Percentiles rank a stretch among this genome's conserved stretches.
Evolutionary conservation across 23 red algal genomes (phyloP).

Genomic region (Chondrus crispus): DNA sequence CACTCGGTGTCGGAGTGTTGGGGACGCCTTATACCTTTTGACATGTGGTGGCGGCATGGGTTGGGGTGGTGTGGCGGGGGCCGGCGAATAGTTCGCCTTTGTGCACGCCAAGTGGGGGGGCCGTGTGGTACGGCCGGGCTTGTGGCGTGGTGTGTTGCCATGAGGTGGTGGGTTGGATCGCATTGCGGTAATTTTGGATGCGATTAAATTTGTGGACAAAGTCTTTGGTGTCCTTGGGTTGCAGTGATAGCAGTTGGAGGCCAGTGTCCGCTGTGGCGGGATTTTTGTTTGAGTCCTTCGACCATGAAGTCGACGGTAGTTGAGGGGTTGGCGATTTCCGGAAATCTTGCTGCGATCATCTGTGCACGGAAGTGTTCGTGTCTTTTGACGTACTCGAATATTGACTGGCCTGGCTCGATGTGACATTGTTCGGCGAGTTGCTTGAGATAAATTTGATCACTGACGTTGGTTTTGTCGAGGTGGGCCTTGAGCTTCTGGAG

Average conservation of each 20-base stretch:
- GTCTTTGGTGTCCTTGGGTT: not conserved
- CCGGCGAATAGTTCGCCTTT: no score
- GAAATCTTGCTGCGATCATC: constrained; percentile 1
- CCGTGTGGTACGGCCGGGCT: no score
- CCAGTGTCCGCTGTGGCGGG: not conserved
- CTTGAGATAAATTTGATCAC: not conserved
- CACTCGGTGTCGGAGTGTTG: not conserved
- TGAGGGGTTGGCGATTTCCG: not conserved
- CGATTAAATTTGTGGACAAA: not conserved
- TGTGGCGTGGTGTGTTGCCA: no score
- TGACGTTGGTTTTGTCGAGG: not conserved
- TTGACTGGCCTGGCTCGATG: not conserved
- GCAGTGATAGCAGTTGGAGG: not conserved
- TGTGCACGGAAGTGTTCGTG: not conserved
- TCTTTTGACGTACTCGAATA: not conserved
- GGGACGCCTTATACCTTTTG: not conserved
- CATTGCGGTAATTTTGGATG: no score
- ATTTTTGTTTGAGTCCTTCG: not conserved
- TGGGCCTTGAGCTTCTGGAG: not conserved
- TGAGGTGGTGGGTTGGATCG: no score
- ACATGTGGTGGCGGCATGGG: not conserved
- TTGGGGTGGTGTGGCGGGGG: no score
- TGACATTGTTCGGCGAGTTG: not conserved
- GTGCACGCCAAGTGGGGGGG: no score
- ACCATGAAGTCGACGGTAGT: not conserved